Evolutionary conservation across 768 basidiomycete genomes (phyloP).

Genomic region (Rhodotorula toruloides): DNA sequence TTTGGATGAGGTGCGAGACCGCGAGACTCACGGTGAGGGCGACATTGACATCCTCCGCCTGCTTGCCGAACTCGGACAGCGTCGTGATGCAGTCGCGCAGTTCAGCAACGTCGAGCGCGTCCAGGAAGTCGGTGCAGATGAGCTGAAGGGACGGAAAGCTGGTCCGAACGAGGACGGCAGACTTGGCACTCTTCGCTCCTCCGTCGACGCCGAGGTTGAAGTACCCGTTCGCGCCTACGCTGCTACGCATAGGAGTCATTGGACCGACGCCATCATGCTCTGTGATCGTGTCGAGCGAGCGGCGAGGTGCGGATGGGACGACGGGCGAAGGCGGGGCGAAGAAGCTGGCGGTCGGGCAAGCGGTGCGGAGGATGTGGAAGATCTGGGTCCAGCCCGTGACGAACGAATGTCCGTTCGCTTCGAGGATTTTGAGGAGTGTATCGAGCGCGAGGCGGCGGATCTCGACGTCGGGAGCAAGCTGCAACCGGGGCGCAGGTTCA

Average conservation of each 20-base stretch:
- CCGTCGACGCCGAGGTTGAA: neutral
- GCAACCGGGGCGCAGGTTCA: slow-evolving; percentile 50
- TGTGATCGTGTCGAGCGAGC: slow-evolving; percentile 31
- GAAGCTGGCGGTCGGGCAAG: slow-evolving; percentile 59
- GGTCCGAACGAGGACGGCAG: slow-evolving; percentile 69
- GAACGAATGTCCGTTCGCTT: slow-evolving; percentile 84
- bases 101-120: slow-evolving; percentile 70
- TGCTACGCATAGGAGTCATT: slow-evolving; percentile 17
- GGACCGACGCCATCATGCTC: slow-evolving; percentile 19
- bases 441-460: slow-evolving; percentile 82
- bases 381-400: slow-evolving; percentile 89
- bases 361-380: slow-evolving; percentile 83
- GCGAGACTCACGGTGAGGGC: slow-evolving; percentile 64
- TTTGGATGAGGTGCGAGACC: too few species aligned
- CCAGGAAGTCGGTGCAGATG: slow-evolving; percentile 81
- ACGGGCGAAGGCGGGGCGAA: slow-evolving; percentile 18
- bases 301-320: neutral
- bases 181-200: slow-evolving; percentile 47
- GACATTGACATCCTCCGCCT: slow-evolving; percentile 85
- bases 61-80: slow-evolving; percentile 82
- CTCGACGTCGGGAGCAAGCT: slow-evolving; percentile 58
- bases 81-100: slow-evolving; percentile 84
- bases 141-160: slow-evolving; percentile 90
- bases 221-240: slow-evolving; percentile 1
- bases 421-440: slow-evolving; percentile 80